A percentile compares a stretch with the other conserved stretches of the same genome.
phyloP scores from a whole-genome alignment of 495 filamentous ascomycete genomes.

The Zalerion maritima region DNA sequence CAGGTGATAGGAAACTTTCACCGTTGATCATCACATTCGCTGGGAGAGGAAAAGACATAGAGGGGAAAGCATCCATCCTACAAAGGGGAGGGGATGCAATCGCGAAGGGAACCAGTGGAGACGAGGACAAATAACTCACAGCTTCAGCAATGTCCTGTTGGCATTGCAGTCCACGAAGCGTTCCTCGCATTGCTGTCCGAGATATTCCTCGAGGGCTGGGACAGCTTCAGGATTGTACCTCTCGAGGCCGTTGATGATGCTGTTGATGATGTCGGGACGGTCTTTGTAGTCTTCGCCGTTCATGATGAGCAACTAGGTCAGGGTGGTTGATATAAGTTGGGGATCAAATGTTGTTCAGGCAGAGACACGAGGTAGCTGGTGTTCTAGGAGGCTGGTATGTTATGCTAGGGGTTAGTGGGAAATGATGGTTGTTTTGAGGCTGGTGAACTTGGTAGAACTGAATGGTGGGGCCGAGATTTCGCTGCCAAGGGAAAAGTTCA shows the following conservation, averaged over 20 bases:
- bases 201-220: constrained; percentile 84
- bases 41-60: constrained; percentile 3
- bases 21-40: constrained; percentile 51
- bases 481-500: too few relatives aligned
- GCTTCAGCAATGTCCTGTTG: constrained; percentile 88
- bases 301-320: constrained; percentile 26
- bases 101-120: neutral
- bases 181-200: constrained; percentile 87
- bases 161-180: constrained; percentile 89
- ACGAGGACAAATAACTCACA: too few relatives aligned
- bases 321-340: too few relatives aligned
- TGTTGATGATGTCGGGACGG: constrained; percentile 77
- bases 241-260: constrained; percentile 88
- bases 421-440: too few relatives aligned
- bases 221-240: constrained; percentile 98
- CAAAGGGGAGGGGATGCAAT: neutral
- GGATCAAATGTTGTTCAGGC: too few relatives aligned
- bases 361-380: too few relatives aligned
- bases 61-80: neutral
- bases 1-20: constrained; percentile 99
- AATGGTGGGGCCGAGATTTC: too few relatives aligned
- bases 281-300: constrained; percentile 43
- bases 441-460: too few relatives aligned
- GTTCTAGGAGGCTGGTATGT: too few relatives aligned
- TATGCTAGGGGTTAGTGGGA: too few relatives aligned